These are phyloP conservation scores for Kwoniella sp. DNA, from an alignment of 768 basidiomycete genomes.

Conservation along the genomic window DNA sequence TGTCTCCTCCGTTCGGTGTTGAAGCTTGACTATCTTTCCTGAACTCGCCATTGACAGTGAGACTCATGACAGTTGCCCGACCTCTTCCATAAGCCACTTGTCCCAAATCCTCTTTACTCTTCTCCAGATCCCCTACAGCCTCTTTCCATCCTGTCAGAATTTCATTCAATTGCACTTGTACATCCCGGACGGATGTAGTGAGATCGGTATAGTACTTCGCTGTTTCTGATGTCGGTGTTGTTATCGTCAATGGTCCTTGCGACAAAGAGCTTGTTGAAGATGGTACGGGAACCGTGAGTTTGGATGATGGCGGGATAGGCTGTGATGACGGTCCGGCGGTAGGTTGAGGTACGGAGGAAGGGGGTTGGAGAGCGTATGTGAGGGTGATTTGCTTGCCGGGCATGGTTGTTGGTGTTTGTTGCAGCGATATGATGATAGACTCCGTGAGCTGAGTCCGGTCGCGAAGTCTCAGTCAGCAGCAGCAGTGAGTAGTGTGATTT, in stretches of 20 bases:
- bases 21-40: constrained; percentile 1
- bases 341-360: constrained; percentile 1
- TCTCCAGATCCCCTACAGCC: constrained; percentile 41
- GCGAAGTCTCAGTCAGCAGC: too few species aligned
- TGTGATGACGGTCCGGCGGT: constrained; percentile 5
- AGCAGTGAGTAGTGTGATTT: too few species aligned
- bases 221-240: background rate
- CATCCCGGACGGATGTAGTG: constrained; percentile 19
- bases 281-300: background rate
- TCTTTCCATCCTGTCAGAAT: constrained; percentile 46
- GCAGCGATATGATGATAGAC: too few species aligned
- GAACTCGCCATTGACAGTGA: constrained; percentile 21
- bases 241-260: background rate
- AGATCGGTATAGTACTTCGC: constrained; percentile 25
- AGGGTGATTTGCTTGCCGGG: constrained; percentile 10
- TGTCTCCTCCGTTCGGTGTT: background rate
- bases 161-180: constrained; percentile 38
- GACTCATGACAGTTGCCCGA: constrained; percentile 37
- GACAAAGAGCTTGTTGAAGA: background rate
- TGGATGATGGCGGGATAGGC: constrained; percentile 9
- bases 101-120: constrained; percentile 42
- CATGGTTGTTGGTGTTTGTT: background rate
- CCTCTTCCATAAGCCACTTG: constrained; percentile 39
- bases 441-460: too few species aligned
- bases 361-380: constrained; percentile 15